A percentile compares a stretch with the other conserved stretches of the same genome.
phyloP scores from a whole-genome alignment of 2,329 filamentous ascomycete genomes.

The Colletotrichum acutatum region DNA sequence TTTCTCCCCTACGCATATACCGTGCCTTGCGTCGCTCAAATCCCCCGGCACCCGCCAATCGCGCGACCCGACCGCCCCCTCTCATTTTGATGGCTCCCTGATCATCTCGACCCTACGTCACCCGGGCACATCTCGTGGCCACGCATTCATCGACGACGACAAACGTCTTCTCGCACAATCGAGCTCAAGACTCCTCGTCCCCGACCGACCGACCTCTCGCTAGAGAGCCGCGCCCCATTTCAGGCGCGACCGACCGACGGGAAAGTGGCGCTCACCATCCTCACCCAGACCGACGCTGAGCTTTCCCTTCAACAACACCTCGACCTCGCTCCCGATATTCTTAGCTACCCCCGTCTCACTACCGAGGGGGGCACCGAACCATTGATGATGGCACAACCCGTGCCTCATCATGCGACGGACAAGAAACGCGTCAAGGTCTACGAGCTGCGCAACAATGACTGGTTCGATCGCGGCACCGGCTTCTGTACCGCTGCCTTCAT shows the following conservation, averaged over 20 bases:
- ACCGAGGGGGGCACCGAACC: constrained; percentile 67
- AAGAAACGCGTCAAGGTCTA: constrained; percentile 96
- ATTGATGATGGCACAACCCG: constrained; percentile 77
- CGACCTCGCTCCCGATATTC: constrained; percentile 64
- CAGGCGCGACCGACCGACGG: constrained; percentile 35
- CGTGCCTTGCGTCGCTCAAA: constrained; percentile 32
- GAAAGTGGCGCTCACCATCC: constrained; percentile 67
- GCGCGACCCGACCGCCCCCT: constrained; percentile 36
- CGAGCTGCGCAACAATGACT: constrained; percentile 98
- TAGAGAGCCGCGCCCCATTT: constrained; percentile 33
- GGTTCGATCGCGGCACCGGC: constrained; percentile 97
- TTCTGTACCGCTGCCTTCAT: constrained; percentile 86
- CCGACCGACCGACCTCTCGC: constrained; percentile 33
- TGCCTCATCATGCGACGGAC: constrained; percentile 75
- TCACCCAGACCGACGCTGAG: constrained; percentile 64
- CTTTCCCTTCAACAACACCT: constrained; percentile 71
- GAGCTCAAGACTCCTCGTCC: constrained; percentile 22
- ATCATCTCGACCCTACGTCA: constrained; percentile 35
- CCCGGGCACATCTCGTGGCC: constrained; percentile 33
- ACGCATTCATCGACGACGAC: constrained; percentile 22
- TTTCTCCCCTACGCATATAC: constrained; percentile 19
- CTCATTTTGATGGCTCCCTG: constrained; percentile 38
- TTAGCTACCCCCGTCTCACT: constrained; percentile 58
- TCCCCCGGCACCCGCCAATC: constrained; percentile 35
- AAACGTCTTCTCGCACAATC: constrained; percentile 7